Evolutionary conservation across 495 filamentous ascomycete genomes (phyloP), one percentile per base, ranked within the genome.

Genomic region (Daldinia vernicosa): DNA sequence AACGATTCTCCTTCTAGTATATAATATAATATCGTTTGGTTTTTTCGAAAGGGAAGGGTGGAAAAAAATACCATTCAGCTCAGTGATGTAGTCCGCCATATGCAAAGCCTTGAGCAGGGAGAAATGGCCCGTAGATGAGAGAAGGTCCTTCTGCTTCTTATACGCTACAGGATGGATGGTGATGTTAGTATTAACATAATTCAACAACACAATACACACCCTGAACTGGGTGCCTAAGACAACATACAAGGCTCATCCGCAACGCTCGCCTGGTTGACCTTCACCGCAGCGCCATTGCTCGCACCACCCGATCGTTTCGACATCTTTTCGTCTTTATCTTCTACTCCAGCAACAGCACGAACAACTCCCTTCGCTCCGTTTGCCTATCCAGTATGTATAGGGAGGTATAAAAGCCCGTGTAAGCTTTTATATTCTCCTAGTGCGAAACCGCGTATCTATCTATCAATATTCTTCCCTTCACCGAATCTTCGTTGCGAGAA

Each of bases 61-160:
- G 32, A 27, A n/a, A 17, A n/a, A 39, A 74, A 35, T 84, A 97
- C 94, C 94, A 80, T 99, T 99, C 50, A 98, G 81, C 76, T 96
- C 93, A 27, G 95, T 99, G 73, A 99, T 97, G 45, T 96, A 83
- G 81, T 99, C 95, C 17, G 95, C 95, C 64, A 98, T 88, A 77
- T 99, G 95, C 67, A 98, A 85, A 64, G 94, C 93, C 77, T 91
- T 93, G 63, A 88, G 76, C 66, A 88, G 78, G 26, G 84, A 84
- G 77, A 88, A 88, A 76, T 97, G 94, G 24, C 92, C 93, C 32
- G 88, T 86, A 52, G 88, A 82, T 27, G 88, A 88, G 51, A 97
- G 90, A 58, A 97, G 89, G 80, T 88, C 86, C 74, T 92, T 93
- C 82, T 97, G 94, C 82, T 95, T 96, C 78, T 94, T 89, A 71